A percentile compares a stretch with the other conserved stretches of the same genome.
phyloP scores from a whole-genome alignment of 2,329 filamentous ascomycete genomes.

The Lecanicillium sp. region DNA sequence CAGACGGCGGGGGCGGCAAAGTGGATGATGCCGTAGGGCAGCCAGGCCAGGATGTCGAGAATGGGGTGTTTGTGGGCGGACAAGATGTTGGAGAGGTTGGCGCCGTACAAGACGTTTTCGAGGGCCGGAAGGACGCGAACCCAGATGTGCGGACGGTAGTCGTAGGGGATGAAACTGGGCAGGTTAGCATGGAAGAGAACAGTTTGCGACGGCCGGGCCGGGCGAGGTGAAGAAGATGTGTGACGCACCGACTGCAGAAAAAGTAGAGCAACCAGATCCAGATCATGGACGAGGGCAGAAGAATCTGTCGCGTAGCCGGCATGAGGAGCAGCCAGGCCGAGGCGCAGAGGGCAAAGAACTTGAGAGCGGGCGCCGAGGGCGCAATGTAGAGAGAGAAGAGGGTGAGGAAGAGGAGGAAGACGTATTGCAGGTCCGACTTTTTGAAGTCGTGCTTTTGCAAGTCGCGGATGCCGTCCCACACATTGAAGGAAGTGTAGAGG shows the following conservation, averaged over 20 bases:
- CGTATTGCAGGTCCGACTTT: constrained; percentile 78
- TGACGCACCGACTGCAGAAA: constrained; percentile 81
- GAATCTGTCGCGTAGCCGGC: constrained; percentile 84
- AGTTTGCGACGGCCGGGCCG: not conserved
- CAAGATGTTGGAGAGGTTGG: constrained; percentile 91
- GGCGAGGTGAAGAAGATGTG: constrained; percentile 3
- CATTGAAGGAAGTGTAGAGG: constrained; percentile 77
- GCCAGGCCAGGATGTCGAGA: constrained; percentile 84
- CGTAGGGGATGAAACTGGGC: constrained; percentile 75
- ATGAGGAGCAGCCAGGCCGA: constrained; percentile 67
- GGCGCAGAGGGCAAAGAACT: constrained; percentile 63
- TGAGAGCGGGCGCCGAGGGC: constrained; percentile 71
- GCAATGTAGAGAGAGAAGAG: constrained; percentile 83
- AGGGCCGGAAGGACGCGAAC: constrained; percentile 89
- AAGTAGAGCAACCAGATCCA: constrained; percentile 86
- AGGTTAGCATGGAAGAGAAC: constrained; percentile 4
- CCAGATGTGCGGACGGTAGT: constrained; percentile 90
- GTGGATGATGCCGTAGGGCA: constrained; percentile 88
- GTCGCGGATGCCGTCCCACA: constrained; percentile 67
- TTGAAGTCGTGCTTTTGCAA: constrained; percentile 76
- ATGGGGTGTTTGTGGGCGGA: constrained; percentile 80
- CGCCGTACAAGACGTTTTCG: constrained; percentile 94
- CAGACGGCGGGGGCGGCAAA: constrained; percentile 80
- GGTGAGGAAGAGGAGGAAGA: constrained; percentile 64
- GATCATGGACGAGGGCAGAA: constrained; percentile 79